These are phyloP conservation scores for Tylopilus rubrobrunneus DNA, from an alignment of 768 basidiomycete species.

Conservation along the genomic window DNA sequence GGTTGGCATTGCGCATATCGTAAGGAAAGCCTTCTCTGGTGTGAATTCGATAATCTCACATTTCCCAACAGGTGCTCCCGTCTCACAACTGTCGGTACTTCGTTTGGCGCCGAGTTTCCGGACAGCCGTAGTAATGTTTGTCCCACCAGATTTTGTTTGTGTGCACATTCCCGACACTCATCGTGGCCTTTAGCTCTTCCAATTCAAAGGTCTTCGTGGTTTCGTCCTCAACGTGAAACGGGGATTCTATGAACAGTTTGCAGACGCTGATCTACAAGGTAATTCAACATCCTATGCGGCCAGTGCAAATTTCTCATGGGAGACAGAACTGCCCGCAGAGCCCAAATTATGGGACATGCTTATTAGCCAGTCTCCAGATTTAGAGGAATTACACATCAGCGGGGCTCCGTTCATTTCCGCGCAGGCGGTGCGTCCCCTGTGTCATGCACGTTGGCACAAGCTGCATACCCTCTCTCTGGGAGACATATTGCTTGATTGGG, in stretches of 20 bases:
- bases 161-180: not conserved
- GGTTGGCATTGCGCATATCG: slow-evolving; percentile 69
- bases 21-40: slow-evolving; percentile 29
- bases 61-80: slow-evolving; percentile 53
- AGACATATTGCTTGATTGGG: slow-evolving; percentile 61
- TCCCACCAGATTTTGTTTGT: slow-evolving; percentile 5
- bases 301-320: slow-evolving; percentile 1
- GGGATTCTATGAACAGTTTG: slow-evolving; percentile 55
- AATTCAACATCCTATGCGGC: not conserved
- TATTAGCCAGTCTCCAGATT: slow-evolving; percentile 55
- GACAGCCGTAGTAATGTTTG: slow-evolving; percentile 58
- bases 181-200: slow-evolving; percentile 50
- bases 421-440: slow-evolving; percentile 49
- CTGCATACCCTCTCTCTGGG: slow-evolving; percentile 59
- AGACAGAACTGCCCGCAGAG: slow-evolving; percentile 23
- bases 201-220: slow-evolving; percentile 58
- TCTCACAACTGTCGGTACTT: slow-evolving; percentile 57
- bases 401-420: slow-evolving; percentile 32
- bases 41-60: not conserved
- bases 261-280: slow-evolving; percentile 56
- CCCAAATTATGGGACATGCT: slow-evolving; percentile 66
- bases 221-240: slow-evolving; percentile 59
- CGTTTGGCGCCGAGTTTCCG: slow-evolving; percentile 59
- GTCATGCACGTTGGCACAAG: slow-evolving; percentile 62
- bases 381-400: slow-evolving; percentile 57